Evolutionary conservation across 805 yeast species (phyloP).

Genomic region (Yamadazyma philogaea): DNA sequence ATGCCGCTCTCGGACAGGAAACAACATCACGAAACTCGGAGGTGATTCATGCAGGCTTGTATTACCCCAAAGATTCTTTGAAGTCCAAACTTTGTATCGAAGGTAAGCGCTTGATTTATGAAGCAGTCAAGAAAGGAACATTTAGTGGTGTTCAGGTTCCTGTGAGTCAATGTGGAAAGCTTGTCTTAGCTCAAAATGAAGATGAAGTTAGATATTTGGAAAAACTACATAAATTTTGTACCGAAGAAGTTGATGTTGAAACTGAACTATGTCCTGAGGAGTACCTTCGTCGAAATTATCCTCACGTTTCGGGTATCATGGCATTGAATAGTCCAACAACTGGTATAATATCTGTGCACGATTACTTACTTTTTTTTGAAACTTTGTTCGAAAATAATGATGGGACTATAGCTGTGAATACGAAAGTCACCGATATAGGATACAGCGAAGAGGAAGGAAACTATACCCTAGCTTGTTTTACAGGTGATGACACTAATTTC

Average conservation of each 20-base stretch:
- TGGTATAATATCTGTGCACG: slow-evolving; percentile 82
- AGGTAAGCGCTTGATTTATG: slow-evolving; percentile 71
- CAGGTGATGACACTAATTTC: slow-evolving; percentile 22
- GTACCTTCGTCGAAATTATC: slow-evolving; percentile 52
- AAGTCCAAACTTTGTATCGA: slow-evolving; percentile 68
- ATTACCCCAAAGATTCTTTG: slow-evolving; percentile 67
- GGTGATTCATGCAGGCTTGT: slow-evolving; percentile 88
- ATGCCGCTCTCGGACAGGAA: slow-evolving; percentile 65
- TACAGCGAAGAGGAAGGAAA: slow-evolving; percentile 19
- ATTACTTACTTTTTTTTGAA: slow-evolving; percentile 58
- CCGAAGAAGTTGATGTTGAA: slow-evolving; percentile 47
- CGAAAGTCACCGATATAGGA: slow-evolving; percentile 48
- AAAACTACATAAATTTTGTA: slow-evolving; percentile 48
- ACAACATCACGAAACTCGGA: slow-evolving; percentile 90
- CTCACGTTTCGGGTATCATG: slow-evolving; percentile 58
- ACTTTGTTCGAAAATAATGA: slow-evolving; percentile 52
- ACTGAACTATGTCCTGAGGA: slow-evolving; percentile 50
- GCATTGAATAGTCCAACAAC: slow-evolving; percentile 77
- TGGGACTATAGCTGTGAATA: slow-evolving; percentile 64
- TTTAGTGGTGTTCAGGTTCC: slow-evolving; percentile 40
- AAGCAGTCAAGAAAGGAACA: slow-evolving; percentile 34
- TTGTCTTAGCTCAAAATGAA: slow-evolving; percentile 82
- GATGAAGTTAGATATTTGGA: slow-evolving; percentile 58
- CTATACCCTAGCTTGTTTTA: slow-evolving; percentile 25
- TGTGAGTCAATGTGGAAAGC: slow-evolving; percentile 69